phyloP scores from a whole-genome alignment of 1,284 basidiomycete genomes.

The Violaceomyces palustris region DNA sequence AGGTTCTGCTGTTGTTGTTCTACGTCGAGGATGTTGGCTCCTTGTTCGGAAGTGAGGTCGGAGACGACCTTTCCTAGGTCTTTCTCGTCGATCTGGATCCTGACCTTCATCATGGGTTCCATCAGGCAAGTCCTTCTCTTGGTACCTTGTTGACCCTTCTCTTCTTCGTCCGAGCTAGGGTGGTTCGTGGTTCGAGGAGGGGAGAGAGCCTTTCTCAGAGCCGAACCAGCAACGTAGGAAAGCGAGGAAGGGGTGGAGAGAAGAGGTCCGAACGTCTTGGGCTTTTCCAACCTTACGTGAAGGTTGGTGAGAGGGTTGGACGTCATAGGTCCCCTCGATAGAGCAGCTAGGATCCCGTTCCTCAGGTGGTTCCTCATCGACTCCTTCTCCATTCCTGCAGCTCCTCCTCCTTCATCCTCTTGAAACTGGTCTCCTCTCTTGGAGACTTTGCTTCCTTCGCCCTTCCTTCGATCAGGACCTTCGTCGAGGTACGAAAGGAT shows the following conservation, averaged over 20 bases:
- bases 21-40: conserved; percentile 38
- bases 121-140: no score
- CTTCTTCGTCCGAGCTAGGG: no score
- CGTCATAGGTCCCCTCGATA: conserved; percentile 43
- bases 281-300: no score
- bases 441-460: neutral
- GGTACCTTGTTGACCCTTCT: no score
- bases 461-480: neutral
- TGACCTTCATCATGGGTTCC: conserved; percentile 49
- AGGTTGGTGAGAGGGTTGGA: conserved; percentile 40
- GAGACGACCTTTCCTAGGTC: conserved; percentile 43
- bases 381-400: conserved; percentile 12
- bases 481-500: conserved; percentile 10
- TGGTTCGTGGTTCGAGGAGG: no score
- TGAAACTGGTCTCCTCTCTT: no score
- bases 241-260: conserved; percentile 31
- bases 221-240: no score
- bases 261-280: conserved; percentile 30
- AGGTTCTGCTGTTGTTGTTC: conserved; percentile 62
- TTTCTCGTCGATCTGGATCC: conserved; percentile 23
- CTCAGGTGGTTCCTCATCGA: conserved; percentile 14
- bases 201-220: no score
- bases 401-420: conserved; percentile 1
- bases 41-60: conserved; percentile 45
- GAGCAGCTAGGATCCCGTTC: conserved; percentile 26